phyloP scores from a whole-genome alignment of 176 grass and related monocot genomes.

The Phragmites australis region DNA sequence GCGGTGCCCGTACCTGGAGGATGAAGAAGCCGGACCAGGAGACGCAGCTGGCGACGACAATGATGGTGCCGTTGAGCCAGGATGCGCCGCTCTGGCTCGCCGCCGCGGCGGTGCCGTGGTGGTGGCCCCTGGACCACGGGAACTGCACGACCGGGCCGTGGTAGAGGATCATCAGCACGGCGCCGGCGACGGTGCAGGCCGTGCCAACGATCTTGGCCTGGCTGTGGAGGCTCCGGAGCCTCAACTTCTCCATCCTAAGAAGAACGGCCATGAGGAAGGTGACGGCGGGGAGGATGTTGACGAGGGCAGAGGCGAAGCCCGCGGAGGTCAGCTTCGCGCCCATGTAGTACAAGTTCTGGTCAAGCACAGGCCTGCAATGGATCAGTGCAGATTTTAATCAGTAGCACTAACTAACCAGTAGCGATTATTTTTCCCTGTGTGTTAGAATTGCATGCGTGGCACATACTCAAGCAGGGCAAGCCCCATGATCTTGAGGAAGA shows the following conservation, averaged over 20 bases:
- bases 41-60: constrained; percentile 62
- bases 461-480: constrained; percentile 70
- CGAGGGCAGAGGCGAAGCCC: constrained; percentile 60
- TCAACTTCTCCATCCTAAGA: constrained; percentile 67
- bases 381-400: not conserved
- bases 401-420: not conserved
- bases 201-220: constrained; percentile 88
- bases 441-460: not conserved
- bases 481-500: constrained; percentile 70
- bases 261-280: constrained; percentile 72
- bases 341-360: constrained; percentile 83
- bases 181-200: constrained; percentile 59
- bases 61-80: constrained; percentile 67
- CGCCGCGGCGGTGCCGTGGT: constrained; percentile 1
- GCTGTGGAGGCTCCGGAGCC: constrained; percentile 54
- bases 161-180: constrained; percentile 90
- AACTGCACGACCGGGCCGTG: constrained; percentile 70
- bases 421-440: not conserved
- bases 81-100: constrained; percentile 23
- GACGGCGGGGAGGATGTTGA: constrained; percentile 86
- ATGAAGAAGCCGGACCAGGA: constrained; percentile 84
- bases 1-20: constrained; percentile 52
- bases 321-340: constrained; percentile 77
- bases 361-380: constrained; percentile 67
- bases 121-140: constrained; percentile 58